These are phyloP conservation scores for Hypoxylon sp. DNA, from an alignment of 2,329 filamentous ascomycete genomes.

Conservation along the genomic window DNA sequence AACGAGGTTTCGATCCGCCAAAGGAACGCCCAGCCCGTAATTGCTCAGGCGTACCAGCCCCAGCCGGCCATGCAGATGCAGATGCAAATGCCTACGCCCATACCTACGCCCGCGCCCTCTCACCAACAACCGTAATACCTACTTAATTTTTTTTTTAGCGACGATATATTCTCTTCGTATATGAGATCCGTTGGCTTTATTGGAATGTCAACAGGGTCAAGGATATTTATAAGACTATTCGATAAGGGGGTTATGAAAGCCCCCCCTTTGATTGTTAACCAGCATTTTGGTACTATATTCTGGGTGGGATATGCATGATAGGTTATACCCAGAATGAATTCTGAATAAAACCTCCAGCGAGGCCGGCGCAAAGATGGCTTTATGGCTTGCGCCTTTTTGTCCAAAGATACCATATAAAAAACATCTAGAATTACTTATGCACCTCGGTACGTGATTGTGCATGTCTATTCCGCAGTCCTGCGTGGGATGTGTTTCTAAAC, in stretches of 20 bases:
- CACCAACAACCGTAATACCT: conserved; percentile 45
- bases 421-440: background rate
- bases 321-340: conserved; percentile 1
- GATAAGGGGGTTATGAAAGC: background rate
- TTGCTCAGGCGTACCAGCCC: conserved; percentile 53
- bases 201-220: background rate
- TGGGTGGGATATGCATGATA: conserved; percentile 2
- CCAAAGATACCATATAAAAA: background rate
- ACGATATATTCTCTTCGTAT: background rate
- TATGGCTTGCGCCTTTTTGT: background rate
- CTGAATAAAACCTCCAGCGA: background rate
- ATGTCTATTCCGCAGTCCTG: background rate
- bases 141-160: background rate
- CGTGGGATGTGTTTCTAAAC: background rate
- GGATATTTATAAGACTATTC: background rate
- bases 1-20: conserved; percentile 57
- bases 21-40: conserved; percentile 41
- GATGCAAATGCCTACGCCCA: no score
- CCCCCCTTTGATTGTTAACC: background rate
- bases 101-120: conserved; percentile 39
- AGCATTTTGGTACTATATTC: background rate
- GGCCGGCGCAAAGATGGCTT: background rate
- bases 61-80: conserved; percentile 53
- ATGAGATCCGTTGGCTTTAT: background rate
- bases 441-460: background rate